These are phyloP conservation scores for Apiotrichum porosum DNA, from an alignment of 1,284 basidiomycete genomes.

Conservation along the genomic window DNA sequence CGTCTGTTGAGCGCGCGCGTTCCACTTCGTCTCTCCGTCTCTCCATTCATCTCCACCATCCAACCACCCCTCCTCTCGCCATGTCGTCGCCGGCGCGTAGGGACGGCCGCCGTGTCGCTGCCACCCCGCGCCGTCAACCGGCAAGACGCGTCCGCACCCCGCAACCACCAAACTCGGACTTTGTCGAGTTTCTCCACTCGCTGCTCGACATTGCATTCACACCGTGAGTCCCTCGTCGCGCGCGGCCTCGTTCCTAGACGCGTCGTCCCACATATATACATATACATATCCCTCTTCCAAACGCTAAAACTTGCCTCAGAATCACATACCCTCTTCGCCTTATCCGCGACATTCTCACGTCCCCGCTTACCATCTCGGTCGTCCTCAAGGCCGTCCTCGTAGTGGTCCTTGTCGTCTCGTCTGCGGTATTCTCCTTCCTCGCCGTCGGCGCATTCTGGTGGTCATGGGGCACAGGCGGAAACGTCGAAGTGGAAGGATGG, in stretches of 20 bases:
- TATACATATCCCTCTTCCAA: too few relatives aligned
- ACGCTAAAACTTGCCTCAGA: slow-evolving; percentile 22
- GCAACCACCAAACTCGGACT: slow-evolving; percentile 25
- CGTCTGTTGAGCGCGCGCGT: too few relatives aligned
- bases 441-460: slow-evolving; percentile 48
- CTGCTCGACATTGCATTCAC: slow-evolving; percentile 23
- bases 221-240: slow-evolving; percentile 29
- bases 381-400: slow-evolving; percentile 38
- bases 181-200: slow-evolving; percentile 34
- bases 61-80: too few relatives aligned
- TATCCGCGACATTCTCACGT: slow-evolving; percentile 35
- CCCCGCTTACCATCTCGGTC: slow-evolving; percentile 43
- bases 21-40: too few relatives aligned
- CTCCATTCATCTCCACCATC: too few relatives aligned
- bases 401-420: slow-evolving; percentile 30
- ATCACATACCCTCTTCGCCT: slow-evolving; percentile 35
- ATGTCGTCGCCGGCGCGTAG: too few relatives aligned
- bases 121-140: too few relatives aligned
- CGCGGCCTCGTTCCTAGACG: too few relatives aligned
- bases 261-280: too few relatives aligned
- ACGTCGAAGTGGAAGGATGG: slow-evolving; percentile 47
- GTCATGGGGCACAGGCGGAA: slow-evolving; percentile 43
- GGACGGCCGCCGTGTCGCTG: too few relatives aligned
- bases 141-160: too few relatives aligned
- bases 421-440: slow-evolving; percentile 37